Evolutionary conservation across 73 alveolate species (phyloP), one percentile per base, ranked within the genome.

Genomic region (Loxodes magnus): DNA sequence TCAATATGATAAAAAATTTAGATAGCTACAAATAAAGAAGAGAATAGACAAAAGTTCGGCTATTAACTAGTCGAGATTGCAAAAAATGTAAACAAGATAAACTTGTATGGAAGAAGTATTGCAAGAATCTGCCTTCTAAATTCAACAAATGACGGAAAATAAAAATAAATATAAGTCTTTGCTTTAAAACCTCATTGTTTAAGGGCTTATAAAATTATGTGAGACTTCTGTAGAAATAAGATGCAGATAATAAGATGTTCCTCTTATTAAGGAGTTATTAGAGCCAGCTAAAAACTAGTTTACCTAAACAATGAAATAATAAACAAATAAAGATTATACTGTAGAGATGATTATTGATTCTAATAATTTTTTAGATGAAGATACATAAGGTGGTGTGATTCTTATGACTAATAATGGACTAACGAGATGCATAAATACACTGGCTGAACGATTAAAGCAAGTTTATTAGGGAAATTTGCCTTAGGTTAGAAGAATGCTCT

Each of bases 381-480:
- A 64, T 16, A 63, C 78, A 52, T 10, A 35, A 48, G 88, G 88
- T 3, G 88, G 88, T 25, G 74, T 74, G 15, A 66, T 43, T 7
- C 69, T 74, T 4, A 77, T 65, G 31, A 50, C 82, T 10, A 46
- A 61, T 26, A 50, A 49, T 43, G 81, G 82, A 0, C 44, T 65
- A 43, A 74, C 68, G 33, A 67, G 75, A 3, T 67, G 82, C 57
- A 66, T 72, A 5, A 74, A 74, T 59, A 74, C 88, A 7, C 50
- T 74, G 14, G 88, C 66, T 68, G 88, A 74, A 9, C 56, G 88
- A 67, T 69, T 74, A 9, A 50, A 34, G 25, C 36, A 57, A 16
- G 59, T 29, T 26, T 57, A 54, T 52, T 72, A 66, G 39, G 75
- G 42, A 25, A 28, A 55, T 4, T 39, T 42, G 33, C 82, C 88